phyloP scores from a whole-genome alignment of 2,329 filamentous ascomycete species.

The Pseudopithomyces maydicus region DNA sequence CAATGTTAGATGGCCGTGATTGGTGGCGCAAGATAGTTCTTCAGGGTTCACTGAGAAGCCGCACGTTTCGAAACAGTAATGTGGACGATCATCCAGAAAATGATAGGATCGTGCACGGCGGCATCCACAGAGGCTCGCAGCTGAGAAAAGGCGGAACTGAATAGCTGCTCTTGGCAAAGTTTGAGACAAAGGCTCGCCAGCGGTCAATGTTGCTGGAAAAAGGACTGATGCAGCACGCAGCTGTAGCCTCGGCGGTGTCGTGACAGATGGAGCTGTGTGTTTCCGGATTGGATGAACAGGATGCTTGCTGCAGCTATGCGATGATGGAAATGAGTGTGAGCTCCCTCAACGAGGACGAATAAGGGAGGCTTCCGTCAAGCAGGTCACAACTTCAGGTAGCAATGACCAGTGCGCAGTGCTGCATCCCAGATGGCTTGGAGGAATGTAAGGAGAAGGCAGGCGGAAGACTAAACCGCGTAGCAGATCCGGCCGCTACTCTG shows the following conservation, averaged over 20 bases:
- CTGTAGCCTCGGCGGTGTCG: not conserved
- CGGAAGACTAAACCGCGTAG: constrained; percentile 9
- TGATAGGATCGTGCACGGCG: constrained; percentile 11
- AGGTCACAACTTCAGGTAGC: not conserved
- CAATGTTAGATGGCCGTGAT: constrained; percentile 16
- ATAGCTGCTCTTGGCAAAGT: constrained; percentile 5
- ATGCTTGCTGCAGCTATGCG: constrained; percentile 11
- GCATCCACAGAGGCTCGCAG: constrained; percentile 9
- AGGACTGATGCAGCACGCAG: constrained; percentile 14
- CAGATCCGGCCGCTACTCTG: constrained; percentile 21
- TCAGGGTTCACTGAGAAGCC: constrained; percentile 19
- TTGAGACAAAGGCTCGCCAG: not conserved
- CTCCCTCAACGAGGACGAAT: constrained; percentile 10
- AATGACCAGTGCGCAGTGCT: not conserved
- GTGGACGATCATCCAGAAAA: constrained; percentile 12
- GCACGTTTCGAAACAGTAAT: constrained; percentile 15
- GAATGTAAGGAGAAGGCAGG: constrained; percentile 2
- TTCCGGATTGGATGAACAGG: not conserved
- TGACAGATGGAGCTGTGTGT: not conserved
- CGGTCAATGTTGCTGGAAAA: constrained; percentile 7
- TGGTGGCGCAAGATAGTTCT: constrained; percentile 22
- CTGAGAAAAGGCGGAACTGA: not conserved
- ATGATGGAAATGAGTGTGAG: constrained; percentile 13
- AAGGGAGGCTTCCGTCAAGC: constrained; percentile 7
- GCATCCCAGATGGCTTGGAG: constrained; percentile 6